Evolutionary conservation across 2,329 filamentous ascomycete species (phyloP).

Genomic region (Pseudogymnoascus sp.): DNA sequence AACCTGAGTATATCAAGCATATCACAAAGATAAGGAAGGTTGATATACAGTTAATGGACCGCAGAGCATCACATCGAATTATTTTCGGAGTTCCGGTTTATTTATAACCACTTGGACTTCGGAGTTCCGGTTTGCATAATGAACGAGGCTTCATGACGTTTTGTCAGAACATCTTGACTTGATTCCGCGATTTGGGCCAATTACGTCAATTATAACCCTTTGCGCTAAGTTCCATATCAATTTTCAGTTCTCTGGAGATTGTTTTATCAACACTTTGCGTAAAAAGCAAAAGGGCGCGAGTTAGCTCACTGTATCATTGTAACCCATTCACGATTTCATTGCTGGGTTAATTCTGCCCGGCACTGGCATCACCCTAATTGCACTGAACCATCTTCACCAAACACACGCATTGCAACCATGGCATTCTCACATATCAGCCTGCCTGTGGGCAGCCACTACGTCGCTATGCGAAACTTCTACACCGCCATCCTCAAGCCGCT

Average conservation of each 20-base stretch:
- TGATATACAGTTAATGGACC: background rate
- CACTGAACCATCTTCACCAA: conserved; percentile 33
- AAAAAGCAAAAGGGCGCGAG: background rate
- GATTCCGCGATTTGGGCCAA: too few species aligned
- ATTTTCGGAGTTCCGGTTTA: background rate
- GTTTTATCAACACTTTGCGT: background rate
- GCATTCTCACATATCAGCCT: conserved; percentile 17
- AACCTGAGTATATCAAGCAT: background rate
- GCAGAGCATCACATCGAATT: background rate
- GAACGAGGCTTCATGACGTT: too few species aligned
- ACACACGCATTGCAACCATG: conserved; percentile 12
- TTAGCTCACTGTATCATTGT: background rate
- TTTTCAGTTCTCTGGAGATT: background rate
- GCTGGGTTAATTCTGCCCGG: background rate
- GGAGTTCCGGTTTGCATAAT: background rate
- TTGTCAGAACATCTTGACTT: background rate
- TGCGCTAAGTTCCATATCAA: background rate
- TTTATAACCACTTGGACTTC: background rate
- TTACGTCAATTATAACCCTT: too few species aligned
- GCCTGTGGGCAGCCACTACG: conserved; percentile 15
- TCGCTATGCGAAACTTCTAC: conserved; percentile 19
- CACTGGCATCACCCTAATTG: conserved; percentile 25
- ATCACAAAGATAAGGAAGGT: background rate
- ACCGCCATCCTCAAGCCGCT: conserved; percentile 15
- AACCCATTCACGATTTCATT: background rate